Conservation (phyloP, 2,329 filamentous ascomycete genomes). For the Hymenoscyphus repandus region DNA sequence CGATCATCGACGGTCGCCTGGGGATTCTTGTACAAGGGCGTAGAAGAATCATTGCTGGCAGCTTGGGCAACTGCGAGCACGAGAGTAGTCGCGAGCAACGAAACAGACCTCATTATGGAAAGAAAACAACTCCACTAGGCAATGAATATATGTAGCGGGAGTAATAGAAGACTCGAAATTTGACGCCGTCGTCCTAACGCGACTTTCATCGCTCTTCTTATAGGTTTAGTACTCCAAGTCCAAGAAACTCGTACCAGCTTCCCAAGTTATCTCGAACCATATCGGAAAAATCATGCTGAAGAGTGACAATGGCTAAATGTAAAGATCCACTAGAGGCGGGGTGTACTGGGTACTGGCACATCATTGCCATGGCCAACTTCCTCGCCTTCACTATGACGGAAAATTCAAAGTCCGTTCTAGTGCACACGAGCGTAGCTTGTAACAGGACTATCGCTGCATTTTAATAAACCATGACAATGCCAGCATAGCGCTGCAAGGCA, state of each 20-base stretch:
- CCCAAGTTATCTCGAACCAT: not conserved
- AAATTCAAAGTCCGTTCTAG: too few species aligned
- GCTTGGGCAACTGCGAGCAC: not conserved
- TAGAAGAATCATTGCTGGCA: conserved; percentile 2
- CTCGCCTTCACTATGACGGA: not conserved
- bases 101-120: not conserved
- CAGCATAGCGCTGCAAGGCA: too few species aligned
- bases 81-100: not conserved
- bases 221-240: not conserved
- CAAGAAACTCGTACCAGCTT: not conserved
- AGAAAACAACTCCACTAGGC: too few species aligned
- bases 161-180: not conserved
- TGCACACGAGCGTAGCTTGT: too few species aligned
- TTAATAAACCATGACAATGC: too few species aligned
- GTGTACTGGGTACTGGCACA: not conserved
- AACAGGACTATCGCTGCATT: too few species aligned
- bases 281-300: not conserved
- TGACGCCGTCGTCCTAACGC: not conserved
- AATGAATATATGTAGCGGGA: too few species aligned
- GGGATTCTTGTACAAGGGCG: conserved; percentile 57
- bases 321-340: not conserved
- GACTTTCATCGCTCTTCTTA: not conserved
- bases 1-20: conserved; percentile 57
- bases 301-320: not conserved
- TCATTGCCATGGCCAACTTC: too few species aligned